phyloP scores from a whole-genome alignment of 2,329 filamentous ascomycete genomes.

The Fusarium solani-melongenae region DNA sequence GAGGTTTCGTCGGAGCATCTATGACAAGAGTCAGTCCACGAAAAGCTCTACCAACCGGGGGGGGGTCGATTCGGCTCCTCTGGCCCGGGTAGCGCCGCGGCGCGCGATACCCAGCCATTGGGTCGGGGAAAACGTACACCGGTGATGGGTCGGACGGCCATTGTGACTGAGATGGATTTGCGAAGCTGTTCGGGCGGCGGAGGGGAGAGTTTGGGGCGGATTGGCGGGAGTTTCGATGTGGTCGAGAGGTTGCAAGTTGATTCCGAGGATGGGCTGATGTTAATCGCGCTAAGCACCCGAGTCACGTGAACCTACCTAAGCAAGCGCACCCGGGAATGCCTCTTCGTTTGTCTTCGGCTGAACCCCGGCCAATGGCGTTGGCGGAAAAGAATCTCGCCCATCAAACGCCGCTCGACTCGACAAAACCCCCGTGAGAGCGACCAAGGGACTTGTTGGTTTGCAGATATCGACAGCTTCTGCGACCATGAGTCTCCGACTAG shows the following conservation, averaged over 20 bases:
- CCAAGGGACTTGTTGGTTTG: conserved; percentile 35
- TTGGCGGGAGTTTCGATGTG: conserved; percentile 38
- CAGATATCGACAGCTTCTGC: conserved; percentile 32
- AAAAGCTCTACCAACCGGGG: conserved; percentile 33
- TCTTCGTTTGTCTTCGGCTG: conserved; percentile 25
- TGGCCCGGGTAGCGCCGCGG: conserved; percentile 18
- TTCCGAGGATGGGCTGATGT: conserved; percentile 49
- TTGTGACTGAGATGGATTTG: conserved; percentile 50
- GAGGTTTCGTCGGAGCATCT: conserved; percentile 72
- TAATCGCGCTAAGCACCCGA: conserved; percentile 47
- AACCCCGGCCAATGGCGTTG: conserved; percentile 35
- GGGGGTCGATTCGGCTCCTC: conserved; percentile 23
- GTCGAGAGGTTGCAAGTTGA: conserved; percentile 43
- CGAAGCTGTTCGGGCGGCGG: conserved; percentile 35
- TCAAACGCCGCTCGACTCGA: conserved; percentile 22
- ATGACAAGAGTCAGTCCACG: conserved; percentile 48
- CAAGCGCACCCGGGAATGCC: conserved; percentile 27
- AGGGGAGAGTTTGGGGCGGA: conserved; percentile 35
- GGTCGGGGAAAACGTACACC: conserved; percentile 61
- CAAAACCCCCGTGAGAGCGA: conserved; percentile 27
- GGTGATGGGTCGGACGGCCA: conserved; percentile 68
- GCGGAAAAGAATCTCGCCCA: conserved; percentile 44
- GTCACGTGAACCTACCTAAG: conserved; percentile 31
- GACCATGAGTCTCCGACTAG: conserved; percentile 73
- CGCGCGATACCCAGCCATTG: conserved; percentile 46